These are phyloP conservation scores for Aspergillus luchuensis DNA, from an alignment of 2,329 filamentous ascomycete genomes.

Conservation along the genomic window DNA sequence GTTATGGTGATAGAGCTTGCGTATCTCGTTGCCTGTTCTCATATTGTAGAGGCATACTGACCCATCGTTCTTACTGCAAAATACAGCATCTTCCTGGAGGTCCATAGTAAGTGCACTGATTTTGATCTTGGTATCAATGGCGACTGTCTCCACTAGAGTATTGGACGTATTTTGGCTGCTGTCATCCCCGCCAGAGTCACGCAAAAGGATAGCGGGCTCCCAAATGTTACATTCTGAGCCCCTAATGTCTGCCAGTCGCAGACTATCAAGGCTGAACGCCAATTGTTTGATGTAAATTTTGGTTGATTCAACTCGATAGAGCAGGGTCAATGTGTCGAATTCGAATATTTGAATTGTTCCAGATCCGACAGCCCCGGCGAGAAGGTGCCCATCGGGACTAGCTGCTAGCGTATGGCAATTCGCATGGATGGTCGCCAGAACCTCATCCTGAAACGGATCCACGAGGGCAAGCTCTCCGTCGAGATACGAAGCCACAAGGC, in stretches of 20 bases:
- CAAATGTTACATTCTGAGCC: background rate
- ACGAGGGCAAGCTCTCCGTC: background rate
- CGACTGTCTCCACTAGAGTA: background rate
- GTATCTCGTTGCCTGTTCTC: background rate
- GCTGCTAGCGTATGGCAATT: background rate
- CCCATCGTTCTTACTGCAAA: background rate
- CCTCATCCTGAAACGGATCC: background rate
- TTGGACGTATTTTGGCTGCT: background rate
- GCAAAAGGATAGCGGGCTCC: background rate
- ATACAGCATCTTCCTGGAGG: background rate
- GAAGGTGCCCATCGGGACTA: background rate
- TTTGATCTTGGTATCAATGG: background rate
- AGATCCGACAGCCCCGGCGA: background rate
- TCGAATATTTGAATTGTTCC: background rate
- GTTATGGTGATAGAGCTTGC: background rate
- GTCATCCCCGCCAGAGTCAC: background rate
- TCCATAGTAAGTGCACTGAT: background rate
- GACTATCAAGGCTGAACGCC: background rate
- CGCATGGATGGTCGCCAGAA: background rate
- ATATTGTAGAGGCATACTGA: background rate
- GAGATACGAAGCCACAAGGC: background rate
- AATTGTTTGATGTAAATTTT: background rate
- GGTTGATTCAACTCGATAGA: background rate
- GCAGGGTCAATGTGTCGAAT: background rate
- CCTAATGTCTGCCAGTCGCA: background rate